Conservation (phyloP, 345 rosid species). For the Gossypium ekmanianum region DNA sequence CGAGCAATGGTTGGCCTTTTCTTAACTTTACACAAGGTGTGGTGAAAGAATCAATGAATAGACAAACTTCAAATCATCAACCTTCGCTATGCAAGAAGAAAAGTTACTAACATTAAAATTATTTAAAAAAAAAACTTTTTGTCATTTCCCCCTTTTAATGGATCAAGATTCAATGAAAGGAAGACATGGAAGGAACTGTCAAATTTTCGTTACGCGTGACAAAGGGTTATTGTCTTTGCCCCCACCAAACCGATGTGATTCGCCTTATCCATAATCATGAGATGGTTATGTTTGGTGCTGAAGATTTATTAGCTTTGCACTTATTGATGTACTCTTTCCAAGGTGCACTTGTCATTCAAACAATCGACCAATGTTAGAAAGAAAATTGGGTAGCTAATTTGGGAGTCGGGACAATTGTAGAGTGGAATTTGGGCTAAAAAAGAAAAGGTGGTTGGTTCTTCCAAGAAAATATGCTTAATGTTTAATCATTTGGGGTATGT, state of each 20-base stretch:
- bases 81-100: background rate
- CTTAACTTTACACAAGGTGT: constrained; percentile 8
- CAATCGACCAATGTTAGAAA: background rate
- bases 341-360: constrained; percentile 18
- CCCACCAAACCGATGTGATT: constrained; percentile 23
- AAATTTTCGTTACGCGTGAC: constrained; percentile 26
- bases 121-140: background rate
- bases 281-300: constrained; percentile 26
- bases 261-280: constrained; percentile 32
- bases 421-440: constrained; percentile 18
- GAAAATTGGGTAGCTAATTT: constrained; percentile 24
- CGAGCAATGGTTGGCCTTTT: constrained; percentile 12
- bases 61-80: constrained; percentile 21
- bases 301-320: constrained; percentile 22
- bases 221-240: background rate
- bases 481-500: background rate
- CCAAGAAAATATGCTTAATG: background rate
- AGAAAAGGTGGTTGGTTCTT: constrained; percentile 10
- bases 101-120: background rate
- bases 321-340: constrained; percentile 19
- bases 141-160: background rate
- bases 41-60: constrained; percentile 6
- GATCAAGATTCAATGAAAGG: background rate
- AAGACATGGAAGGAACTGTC: constrained; percentile 6
- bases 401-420: constrained; percentile 24